Conservation (phyloP, 75 land plant species). For the Chamaecyparis obtusa region DNA sequence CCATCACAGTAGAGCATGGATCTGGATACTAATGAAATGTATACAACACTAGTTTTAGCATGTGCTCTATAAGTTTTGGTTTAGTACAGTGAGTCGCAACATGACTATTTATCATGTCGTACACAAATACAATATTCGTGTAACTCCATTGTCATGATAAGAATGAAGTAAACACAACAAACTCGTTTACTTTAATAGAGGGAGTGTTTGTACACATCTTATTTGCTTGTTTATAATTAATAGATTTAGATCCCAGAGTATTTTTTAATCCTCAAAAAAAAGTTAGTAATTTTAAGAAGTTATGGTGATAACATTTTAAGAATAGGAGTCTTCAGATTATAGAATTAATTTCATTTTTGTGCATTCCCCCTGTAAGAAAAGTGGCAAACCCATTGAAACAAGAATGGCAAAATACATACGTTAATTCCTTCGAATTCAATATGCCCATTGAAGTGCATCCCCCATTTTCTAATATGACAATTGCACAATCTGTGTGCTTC, state of each 20-base stretch:
- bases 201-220: not conserved
- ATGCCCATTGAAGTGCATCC: slow-evolving; percentile 85
- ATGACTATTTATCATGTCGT: not conserved
- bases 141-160: not conserved
- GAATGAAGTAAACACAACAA: not conserved
- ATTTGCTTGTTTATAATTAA: not conserved
- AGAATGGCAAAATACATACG: slow-evolving; percentile 47
- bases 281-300: not conserved
- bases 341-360: not conserved
- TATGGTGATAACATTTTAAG: not conserved
- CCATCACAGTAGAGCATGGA: not conserved
- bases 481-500: slow-evolving; percentile 80
- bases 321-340: not conserved
- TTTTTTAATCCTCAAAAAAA: not conserved
- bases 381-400: not conserved
- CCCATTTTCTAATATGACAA: slow-evolving; percentile 86
- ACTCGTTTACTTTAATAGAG: not conserved
- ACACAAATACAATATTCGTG: not conserved
- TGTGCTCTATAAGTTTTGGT: not conserved
- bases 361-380: not conserved
- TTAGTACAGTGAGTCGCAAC: not conserved
- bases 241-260: not conserved
- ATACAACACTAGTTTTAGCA: not conserved
- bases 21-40: not conserved
- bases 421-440: slow-evolving; percentile 55